Conservation (phyloP, 2,329 filamentous ascomycete species). For the Botrytis fabae region DNA sequence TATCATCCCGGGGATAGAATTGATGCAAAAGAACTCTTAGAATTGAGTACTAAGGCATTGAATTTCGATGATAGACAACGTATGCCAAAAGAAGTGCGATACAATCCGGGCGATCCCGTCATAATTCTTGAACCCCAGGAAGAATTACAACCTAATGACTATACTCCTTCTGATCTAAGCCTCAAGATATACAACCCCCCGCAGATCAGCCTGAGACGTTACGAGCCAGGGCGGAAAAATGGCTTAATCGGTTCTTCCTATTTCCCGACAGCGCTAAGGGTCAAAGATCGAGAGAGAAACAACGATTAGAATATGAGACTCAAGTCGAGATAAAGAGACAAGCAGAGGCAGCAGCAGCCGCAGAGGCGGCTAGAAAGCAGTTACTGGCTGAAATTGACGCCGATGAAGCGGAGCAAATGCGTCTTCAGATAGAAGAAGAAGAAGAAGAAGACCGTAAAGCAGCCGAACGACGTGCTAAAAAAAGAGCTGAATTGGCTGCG, state of each 20-base stretch:
- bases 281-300: background rate
- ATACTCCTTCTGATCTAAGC: background rate
- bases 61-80: background rate
- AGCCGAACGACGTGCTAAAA: background rate
- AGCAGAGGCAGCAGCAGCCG: background rate
- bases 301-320: background rate
- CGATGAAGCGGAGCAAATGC: background rate
- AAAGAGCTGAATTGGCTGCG: background rate
- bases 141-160: background rate
- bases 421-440: background rate
- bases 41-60: background rate
- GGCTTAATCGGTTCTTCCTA: background rate
- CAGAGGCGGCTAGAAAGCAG: background rate
- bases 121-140: background rate
- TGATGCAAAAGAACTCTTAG: background rate
- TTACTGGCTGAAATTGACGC: background rate
- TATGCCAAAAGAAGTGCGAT: background rate
- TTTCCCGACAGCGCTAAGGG: background rate
- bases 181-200: background rate
- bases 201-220: background rate
- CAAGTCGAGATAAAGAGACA: background rate
- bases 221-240: background rate
- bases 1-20: background rate
- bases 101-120: background rate
- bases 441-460: background rate